Conservation (phyloP, 73 alveolate species). For the Breviolum minutum region DNA sequence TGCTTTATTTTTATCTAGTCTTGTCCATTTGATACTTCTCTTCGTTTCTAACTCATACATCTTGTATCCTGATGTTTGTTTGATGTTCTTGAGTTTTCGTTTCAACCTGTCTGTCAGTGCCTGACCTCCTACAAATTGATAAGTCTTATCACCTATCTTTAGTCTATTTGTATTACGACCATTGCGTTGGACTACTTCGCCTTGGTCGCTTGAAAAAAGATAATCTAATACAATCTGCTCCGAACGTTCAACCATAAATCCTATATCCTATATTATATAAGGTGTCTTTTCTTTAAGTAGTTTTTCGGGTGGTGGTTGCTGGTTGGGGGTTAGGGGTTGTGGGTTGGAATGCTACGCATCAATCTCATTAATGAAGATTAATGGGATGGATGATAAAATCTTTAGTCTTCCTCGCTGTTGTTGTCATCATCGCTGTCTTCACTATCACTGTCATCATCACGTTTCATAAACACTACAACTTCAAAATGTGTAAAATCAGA, state of each 20-base stretch:
- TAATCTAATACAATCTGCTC: neutral
- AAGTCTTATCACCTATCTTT: neutral
- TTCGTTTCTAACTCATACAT: neutral
- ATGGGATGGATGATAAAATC: too few relatives aligned
- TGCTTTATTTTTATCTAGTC: neutral
- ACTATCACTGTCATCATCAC: too few relatives aligned
- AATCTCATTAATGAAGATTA: too few relatives aligned
- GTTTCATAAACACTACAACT: too few relatives aligned
- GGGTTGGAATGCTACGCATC: too few relatives aligned
- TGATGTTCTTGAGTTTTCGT: neutral
- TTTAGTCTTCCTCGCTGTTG: too few relatives aligned
- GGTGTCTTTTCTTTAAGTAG: slow-evolving; percentile 1
- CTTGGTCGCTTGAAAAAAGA: neutral
- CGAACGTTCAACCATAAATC: neutral
- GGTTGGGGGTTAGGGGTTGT: neutral
- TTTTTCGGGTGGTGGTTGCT: neutral
- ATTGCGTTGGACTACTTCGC: neutral
- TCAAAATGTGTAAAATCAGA: too few relatives aligned
- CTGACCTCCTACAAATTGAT: neutral
- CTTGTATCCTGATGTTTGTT: neutral
- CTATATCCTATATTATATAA: neutral
- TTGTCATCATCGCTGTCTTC: too few relatives aligned
- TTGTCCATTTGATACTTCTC: neutral
- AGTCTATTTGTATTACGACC: neutral
- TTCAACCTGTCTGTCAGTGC: neutral